Conservation (phyloP, 345 rosid species). For the Noccaea bulbosa region DNA sequence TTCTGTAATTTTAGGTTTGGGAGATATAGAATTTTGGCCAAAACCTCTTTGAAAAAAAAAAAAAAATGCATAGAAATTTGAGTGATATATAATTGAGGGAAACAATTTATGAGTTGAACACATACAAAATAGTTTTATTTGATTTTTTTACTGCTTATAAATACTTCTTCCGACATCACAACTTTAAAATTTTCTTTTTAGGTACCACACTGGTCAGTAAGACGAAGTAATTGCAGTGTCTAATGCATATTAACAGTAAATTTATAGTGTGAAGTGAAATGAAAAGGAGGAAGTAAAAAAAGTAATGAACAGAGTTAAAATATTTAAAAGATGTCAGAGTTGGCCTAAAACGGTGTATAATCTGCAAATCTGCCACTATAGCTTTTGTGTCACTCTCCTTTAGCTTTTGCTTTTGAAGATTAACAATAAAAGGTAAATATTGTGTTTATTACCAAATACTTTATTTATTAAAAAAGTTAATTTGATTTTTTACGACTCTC, state of each 20-base stretch:
- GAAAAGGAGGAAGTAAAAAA: conserved; percentile 23
- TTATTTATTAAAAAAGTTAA: background rate
- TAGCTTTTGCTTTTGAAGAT: conserved; percentile 41
- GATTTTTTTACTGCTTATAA: background rate
- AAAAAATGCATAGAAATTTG: background rate
- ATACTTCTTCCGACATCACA: conserved; percentile 4
- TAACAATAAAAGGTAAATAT: conserved; percentile 45
- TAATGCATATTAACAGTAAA: conserved; percentile 23
- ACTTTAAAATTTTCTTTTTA: conserved; percentile 4
- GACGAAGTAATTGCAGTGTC: conserved; percentile 34
- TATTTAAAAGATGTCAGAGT: conserved; percentile 41
- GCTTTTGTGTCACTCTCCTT: conserved; percentile 43
- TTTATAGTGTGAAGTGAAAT: conserved; percentile 7
- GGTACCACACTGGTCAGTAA: conserved; percentile 4
- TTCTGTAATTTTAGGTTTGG: no score
- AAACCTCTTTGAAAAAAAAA: background rate
- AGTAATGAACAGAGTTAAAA: conserved; percentile 31
- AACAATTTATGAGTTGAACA: background rate
- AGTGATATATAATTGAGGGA: background rate
- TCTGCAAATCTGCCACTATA: conserved; percentile 44
- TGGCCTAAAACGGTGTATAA: conserved; percentile 47
- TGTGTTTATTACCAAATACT: conserved; percentile 42
- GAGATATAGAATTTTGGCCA: no score
- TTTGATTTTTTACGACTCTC: conserved; percentile 17
- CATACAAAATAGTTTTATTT: background rate